Conservation (phyloP, 23 red algal genomes). For the Gracilariopsis chorda region DNA sequence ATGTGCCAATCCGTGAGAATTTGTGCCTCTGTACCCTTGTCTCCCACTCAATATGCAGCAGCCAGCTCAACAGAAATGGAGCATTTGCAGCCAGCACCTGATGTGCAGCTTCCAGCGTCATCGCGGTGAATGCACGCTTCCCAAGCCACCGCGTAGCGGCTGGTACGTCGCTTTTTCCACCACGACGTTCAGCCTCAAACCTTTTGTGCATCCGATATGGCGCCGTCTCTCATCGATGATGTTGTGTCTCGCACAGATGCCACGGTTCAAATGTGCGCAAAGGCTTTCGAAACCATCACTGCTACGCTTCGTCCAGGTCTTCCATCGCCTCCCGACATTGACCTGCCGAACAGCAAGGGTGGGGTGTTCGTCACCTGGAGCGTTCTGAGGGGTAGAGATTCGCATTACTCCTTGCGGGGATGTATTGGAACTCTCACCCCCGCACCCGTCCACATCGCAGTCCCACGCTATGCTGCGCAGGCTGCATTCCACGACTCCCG, state of each 20-base stretch:
- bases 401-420: constrained; percentile 66
- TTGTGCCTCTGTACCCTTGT: too few relatives aligned
- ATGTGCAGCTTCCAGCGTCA: not conserved
- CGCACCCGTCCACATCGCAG: constrained; percentile 40
- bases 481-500: constrained; percentile 83
- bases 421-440: constrained; percentile 93
- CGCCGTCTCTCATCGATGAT: not conserved
- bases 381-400: constrained; percentile 27
- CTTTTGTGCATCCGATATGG: not conserved
- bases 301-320: constrained; percentile 25
- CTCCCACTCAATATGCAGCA: too few relatives aligned
- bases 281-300: constrained; percentile 28
- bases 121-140: not conserved
- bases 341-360: not conserved
- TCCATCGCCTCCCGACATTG: constrained; percentile 4
- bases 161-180: not conserved
- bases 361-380: constrained; percentile 53
- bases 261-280: constrained; percentile 7
- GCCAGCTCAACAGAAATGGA: too few relatives aligned
- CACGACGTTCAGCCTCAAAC: not conserved
- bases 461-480: constrained; percentile 64
- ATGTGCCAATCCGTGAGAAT: too few relatives aligned
- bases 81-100: too few relatives aligned
- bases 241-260: not conserved
- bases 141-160: not conserved